These are phyloP conservation scores for Suhomyces prunicola DNA, from an alignment of 805 yeast genomes.

Conservation along the genomic window DNA sequence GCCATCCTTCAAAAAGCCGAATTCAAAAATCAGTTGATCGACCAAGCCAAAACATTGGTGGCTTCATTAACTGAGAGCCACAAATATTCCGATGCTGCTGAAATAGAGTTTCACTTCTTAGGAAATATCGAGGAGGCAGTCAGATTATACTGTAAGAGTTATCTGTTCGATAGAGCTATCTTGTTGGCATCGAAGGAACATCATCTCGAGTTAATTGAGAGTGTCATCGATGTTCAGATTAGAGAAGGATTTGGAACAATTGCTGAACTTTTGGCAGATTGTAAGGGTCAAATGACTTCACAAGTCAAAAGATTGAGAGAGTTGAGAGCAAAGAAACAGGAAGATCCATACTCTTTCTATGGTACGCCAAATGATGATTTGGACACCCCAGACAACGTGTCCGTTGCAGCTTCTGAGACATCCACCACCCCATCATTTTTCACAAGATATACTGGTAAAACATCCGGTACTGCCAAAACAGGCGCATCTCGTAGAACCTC, in stretches of 20 bases:
- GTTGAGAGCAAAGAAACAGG: slow-evolving; percentile 74
- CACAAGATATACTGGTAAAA: slow-evolving; percentile 95
- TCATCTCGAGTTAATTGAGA: slow-evolving; percentile 46
- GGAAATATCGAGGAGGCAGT: slow-evolving; percentile 61
- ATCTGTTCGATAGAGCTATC: slow-evolving; percentile 72
- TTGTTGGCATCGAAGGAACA: slow-evolving; percentile 52
- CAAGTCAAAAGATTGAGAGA: slow-evolving; percentile 84
- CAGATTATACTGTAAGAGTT: slow-evolving; percentile 67
- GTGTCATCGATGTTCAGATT: slow-evolving; percentile 66
- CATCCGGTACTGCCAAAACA: slow-evolving; percentile 92
- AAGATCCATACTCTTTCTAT: slow-evolving; percentile 83
- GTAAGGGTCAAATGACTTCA: slow-evolving; percentile 77
- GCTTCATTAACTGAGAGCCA: slow-evolving; percentile 62
- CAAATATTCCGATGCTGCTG: slow-evolving; percentile 76
- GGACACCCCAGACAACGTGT: slow-evolving; percentile 88
- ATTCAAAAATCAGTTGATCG: slow-evolving; percentile 37
- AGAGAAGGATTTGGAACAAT: slow-evolving; percentile 85
- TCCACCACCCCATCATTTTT: slow-evolving; percentile 90
- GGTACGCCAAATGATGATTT: slow-evolving; percentile 54
- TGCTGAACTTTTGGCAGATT: slow-evolving; percentile 91
- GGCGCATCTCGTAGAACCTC: slow-evolving; percentile 93
- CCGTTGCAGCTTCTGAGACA: slow-evolving; percentile 91
- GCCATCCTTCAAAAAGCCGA: slow-evolving; percentile 48
- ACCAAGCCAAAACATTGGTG: slow-evolving; percentile 59
- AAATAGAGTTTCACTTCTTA: slow-evolving; percentile 62